Conservation (phyloP, 2,329 filamentous ascomycete species). For the Aspergillus sclerotialis region DNA sequence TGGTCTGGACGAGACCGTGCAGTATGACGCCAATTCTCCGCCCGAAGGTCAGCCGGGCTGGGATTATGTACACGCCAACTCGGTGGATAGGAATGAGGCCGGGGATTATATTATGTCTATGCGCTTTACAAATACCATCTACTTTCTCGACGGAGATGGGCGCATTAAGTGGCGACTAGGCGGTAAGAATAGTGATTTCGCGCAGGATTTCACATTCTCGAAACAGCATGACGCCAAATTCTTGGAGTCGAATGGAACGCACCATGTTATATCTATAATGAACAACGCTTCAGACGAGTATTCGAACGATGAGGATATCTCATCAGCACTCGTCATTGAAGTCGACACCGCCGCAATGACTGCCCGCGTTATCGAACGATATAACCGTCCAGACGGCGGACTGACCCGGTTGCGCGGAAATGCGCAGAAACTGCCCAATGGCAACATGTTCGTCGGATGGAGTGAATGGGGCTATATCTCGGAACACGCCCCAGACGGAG, state of each 20-base stretch:
- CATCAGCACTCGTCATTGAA: slow-evolving; percentile 22
- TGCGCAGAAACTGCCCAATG: slow-evolving; percentile 25
- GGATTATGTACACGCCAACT: slow-evolving; percentile 34
- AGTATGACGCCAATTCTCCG: slow-evolving; percentile 1
- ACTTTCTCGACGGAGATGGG: slow-evolving; percentile 30
- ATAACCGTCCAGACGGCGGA: slow-evolving; percentile 24
- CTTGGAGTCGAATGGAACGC: slow-evolving; percentile 19
- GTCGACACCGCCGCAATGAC: slow-evolving; percentile 22
- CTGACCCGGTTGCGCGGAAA: slow-evolving; percentile 29
- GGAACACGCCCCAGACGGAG: slow-evolving; percentile 23
- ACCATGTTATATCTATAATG: slow-evolving; percentile 25
- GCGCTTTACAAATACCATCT: slow-evolving; percentile 32
- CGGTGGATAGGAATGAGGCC: slow-evolving; percentile 29
- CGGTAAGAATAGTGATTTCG: slow-evolving; percentile 21
- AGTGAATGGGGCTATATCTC: slow-evolving; percentile 27
- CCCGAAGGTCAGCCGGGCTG: slow-evolving; percentile 16
- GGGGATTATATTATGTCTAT: slow-evolving; percentile 35
- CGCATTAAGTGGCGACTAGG: slow-evolving; percentile 32
- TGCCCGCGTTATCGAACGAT: slow-evolving; percentile 18
- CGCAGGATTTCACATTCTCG: slow-evolving; percentile 26
- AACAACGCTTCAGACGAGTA: slow-evolving; percentile 28
- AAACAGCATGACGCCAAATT: slow-evolving; percentile 33
- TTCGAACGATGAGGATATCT: slow-evolving; percentile 17
- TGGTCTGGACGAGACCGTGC: slow-evolving; percentile 16
- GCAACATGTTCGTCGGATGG: slow-evolving; percentile 31